Base-by-base conservation (phyloP, 352 stramenopile genomes). In the Thalassiosira hispida region DNA sequence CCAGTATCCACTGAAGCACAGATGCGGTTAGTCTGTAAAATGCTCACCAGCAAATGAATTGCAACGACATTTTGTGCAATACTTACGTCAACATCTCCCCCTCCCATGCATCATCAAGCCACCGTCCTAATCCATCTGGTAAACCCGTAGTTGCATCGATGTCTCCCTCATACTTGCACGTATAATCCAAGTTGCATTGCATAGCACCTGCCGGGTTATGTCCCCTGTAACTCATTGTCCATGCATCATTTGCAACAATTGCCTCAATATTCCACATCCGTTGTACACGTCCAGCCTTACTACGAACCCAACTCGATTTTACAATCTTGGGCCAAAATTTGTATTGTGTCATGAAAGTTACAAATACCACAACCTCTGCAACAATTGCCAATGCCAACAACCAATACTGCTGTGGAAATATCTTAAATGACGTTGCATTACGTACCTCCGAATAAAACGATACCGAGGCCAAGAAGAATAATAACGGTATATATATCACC, bases 21-120 rank as follows among this genome's bases (percentile, higher is more conserved):
- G n/a, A n/a, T n/a, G n/a, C n/a, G n/a, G n/a, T n/a, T n/a, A n/a
- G n/a, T n/a, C n/a, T n/a, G n/a, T n/a, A n/a, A n/a, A n/a, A n/a
- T n/a, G n/a, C n/a, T n/a, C n/a, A n/a, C n/a, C n/a, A n/a, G n/a
- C n/a, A n/a, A n/a, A n/a, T n/a, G n/a, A 42, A 42, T 42, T 11
- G 33, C 33, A 42, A 42, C 11, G 33, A 42, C 33, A 42, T 42
- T 42, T 42, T 42, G 5, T 42, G 33, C 5, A 42, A 42, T n/a
- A 85, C 87, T 2, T 92, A 92, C 1, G 86, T 92, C 20, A 96
- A 55, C 0, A 88, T 79, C 61, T 96, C 93, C 9, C 93, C 93
- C n/a, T 95, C 84, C 42, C 91, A 95, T 0, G 77, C 73, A 20
- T 92, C 92, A 65, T 96, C 93, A 0, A 79, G 86, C 93, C 93